Percentiles rank a stretch among this genome's conserved stretches.
These are phyloP conservation scores for Podosphaera fusca DNA, from an alignment of 2,329 filamentous ascomycete species.

Conservation along the genomic window DNA sequence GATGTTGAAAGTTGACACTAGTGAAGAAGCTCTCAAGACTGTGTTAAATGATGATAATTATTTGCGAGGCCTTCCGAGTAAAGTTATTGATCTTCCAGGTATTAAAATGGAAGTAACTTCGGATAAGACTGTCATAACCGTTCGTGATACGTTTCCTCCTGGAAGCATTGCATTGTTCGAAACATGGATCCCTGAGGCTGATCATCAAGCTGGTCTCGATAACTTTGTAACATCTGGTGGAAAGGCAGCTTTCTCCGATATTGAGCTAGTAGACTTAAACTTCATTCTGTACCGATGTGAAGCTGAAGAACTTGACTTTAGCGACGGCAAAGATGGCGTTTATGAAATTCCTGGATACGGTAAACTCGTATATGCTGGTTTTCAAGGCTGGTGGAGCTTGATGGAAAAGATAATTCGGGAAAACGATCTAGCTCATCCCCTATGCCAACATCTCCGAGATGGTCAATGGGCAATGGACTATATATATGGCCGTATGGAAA, in stretches of 20 bases:
- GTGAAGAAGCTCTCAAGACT: slow-evolving; percentile 40
- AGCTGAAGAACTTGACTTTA: slow-evolving; percentile 64
- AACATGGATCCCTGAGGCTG: slow-evolving; percentile 77
- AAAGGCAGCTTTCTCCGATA: slow-evolving; percentile 50
- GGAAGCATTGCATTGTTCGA: slow-evolving; percentile 90
- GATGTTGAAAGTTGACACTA: slow-evolving; percentile 74
- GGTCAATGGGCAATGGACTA: slow-evolving; percentile 89
- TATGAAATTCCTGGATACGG: slow-evolving; percentile 73
- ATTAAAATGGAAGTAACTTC: slow-evolving; percentile 49
- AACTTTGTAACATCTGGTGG: slow-evolving; percentile 67
- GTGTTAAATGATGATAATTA: slow-evolving; percentile 45
- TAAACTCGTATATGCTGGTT: slow-evolving; percentile 71
- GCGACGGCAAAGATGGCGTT: slow-evolving; percentile 58
- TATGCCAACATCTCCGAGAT: slow-evolving; percentile 79
- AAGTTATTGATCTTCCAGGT: slow-evolving; percentile 49
- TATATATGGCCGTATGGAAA: slow-evolving; percentile 54
- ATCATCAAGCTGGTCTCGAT: slow-evolving; percentile 65
- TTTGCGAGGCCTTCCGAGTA: slow-evolving; percentile 65
- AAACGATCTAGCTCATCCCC: slow-evolving; percentile 78
- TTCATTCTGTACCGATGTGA: slow-evolving; percentile 81
- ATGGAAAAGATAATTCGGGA: slow-evolving; percentile 63
- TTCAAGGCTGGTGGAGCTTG: slow-evolving; percentile 98
- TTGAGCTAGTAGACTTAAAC: slow-evolving; percentile 68
- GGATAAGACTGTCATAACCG: slow-evolving; percentile 54
- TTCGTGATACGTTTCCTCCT: slow-evolving; percentile 68